Conservation (phyloP, 2,329 filamentous ascomycete genomes). For the Lasiodiplodia sp. region DNA sequence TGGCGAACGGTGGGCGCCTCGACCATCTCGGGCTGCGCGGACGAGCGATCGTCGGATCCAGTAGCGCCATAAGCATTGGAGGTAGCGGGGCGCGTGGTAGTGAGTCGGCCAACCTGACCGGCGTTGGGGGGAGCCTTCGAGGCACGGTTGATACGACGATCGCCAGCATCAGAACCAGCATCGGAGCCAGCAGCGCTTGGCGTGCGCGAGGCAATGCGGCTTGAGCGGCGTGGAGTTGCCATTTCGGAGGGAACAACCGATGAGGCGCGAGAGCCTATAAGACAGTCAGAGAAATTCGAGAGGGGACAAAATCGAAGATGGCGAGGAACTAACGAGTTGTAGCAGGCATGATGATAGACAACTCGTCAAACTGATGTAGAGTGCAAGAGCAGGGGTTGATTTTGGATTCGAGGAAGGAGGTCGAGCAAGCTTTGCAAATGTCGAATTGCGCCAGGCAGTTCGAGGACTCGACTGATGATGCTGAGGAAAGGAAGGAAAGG, state of each 20-base stretch:
- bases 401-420: neutral
- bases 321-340: conserved; percentile 1
- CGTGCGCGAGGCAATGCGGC: conserved; percentile 3
- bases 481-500: conserved; percentile 8
- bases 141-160: neutral
- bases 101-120: conserved; percentile 5
- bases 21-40: neutral
- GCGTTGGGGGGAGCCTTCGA: conserved; percentile 14
- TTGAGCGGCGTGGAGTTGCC: conserved; percentile 20
- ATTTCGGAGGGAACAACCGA: neutral
- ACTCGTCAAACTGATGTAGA: neutral
- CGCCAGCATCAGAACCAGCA: conserved; percentile 3
- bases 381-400: neutral
- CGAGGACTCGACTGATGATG: neutral
- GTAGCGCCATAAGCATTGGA: conserved; percentile 17
- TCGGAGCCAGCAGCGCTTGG: conserved; percentile 14
- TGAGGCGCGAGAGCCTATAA: neutral
- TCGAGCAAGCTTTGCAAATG: neutral
- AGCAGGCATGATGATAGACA: neutral
- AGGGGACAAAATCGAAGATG: neutral
- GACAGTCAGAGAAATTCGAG: neutral
- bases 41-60: neutral
- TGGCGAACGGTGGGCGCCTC: neutral
- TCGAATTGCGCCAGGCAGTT: neutral
- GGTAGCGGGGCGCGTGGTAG: neutral